phyloP scores from a whole-genome alignment of 768 basidiomycete genomes.

The Gloeostereum incarnatum region DNA sequence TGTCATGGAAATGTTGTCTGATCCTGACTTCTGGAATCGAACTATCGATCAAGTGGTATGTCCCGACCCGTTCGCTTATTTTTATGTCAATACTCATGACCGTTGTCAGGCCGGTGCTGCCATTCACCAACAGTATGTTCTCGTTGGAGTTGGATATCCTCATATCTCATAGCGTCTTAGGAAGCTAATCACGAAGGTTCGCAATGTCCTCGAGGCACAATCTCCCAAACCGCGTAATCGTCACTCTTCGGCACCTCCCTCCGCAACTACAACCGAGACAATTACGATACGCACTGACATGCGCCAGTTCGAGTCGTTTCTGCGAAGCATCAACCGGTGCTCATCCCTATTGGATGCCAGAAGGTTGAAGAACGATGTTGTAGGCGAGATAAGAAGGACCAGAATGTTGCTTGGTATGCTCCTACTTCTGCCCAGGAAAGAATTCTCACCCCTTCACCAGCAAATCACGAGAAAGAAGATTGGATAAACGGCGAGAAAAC shows the following conservation, averaged over 20 bases:
- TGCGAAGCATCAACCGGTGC: conserved; percentile 74
- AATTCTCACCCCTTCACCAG: conserved; percentile 21
- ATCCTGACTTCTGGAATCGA: conserved; percentile 97
- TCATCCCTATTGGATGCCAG: conserved; percentile 85
- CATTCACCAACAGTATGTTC: conserved; percentile 38
- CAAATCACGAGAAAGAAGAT: conserved; percentile 80
- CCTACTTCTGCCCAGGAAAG: not conserved
- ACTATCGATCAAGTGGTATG: conserved; percentile 87
- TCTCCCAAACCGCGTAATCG: conserved; percentile 45
- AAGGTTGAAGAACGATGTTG: conserved; percentile 84
- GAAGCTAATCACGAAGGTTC: conserved; percentile 81
- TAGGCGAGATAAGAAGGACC: conserved; percentile 83
- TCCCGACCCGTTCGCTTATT: conserved; percentile 8
- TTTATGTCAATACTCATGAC: conserved; percentile 3
- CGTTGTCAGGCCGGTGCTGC: conserved; percentile 35
- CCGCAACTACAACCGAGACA: conserved; percentile 41
- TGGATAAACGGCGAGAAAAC: conserved; percentile 84
- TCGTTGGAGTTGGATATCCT: conserved; percentile 1
- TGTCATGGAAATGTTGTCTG: conserved; percentile 84
- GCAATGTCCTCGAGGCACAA: conserved; percentile 76
- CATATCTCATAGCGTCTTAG: conserved; percentile 24
- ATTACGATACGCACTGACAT: conserved; percentile 78
- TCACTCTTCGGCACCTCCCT: conserved; percentile 24
- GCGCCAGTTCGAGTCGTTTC: conserved; percentile 85
- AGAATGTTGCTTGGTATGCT: conserved; percentile 57